phyloP scores from a whole-genome alignment of 306 rosid genomes.

The Begonia peltatifolia region DNA sequence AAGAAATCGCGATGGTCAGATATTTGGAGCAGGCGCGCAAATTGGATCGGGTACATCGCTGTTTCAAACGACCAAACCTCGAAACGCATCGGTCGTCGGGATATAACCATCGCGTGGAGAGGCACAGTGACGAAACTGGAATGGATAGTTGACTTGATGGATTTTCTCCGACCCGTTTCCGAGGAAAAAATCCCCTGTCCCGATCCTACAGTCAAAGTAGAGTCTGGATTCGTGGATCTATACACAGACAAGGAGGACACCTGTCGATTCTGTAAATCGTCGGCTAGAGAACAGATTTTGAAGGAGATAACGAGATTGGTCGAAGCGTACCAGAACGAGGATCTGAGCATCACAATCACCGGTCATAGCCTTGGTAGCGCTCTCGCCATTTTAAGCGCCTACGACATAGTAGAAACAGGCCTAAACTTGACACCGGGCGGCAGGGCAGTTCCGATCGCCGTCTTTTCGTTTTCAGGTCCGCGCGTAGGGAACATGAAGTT shows the following conservation, averaged over 20 bases:
- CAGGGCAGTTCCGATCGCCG: constrained; percentile 21
- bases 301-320: constrained; percentile 34
- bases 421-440: constrained; percentile 8
- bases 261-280: constrained; percentile 34
- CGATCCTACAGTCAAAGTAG: constrained; percentile 36
- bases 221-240: constrained; percentile 43
- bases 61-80: constrained; percentile 22
- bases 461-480: constrained; percentile 47
- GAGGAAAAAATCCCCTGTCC: constrained; percentile 6
- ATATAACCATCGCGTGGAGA: constrained; percentile 51
- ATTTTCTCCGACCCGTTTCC: constrained; percentile 20
- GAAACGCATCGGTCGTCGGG: constrained; percentile 41
- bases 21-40: constrained; percentile 61
- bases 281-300: constrained; percentile 52
- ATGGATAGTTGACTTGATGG: constrained; percentile 54
- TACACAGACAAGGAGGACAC: constrained; percentile 39
- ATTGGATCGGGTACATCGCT: constrained; percentile 68
- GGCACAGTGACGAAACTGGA: constrained; percentile 64
- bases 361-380: constrained; percentile 63
- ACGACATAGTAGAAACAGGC: constrained; percentile 41
- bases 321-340: constrained; percentile 25
- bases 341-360: constrained; percentile 38
- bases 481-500: constrained; percentile 50
- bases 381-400: constrained; percentile 33
- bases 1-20: constrained; percentile 27